Base-by-base conservation (phyloP, 1,284 basidiomycete genomes). In the Ceratobasidium sp. region DNA sequence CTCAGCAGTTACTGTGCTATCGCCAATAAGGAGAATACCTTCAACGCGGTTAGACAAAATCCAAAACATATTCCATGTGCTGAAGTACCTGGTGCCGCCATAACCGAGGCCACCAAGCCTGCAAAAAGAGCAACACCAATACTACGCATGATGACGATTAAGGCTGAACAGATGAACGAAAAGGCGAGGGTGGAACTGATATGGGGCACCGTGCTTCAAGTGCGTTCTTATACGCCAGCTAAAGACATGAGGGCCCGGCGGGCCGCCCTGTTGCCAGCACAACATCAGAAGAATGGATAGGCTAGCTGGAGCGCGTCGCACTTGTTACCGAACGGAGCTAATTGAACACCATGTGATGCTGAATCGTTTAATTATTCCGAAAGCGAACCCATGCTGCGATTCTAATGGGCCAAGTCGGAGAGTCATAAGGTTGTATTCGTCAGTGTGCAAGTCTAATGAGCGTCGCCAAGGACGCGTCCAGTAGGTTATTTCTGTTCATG, bases 1-100 rank as follows among this genome's bases (percentile, higher is more conserved):
- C 42, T 64, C 62, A 10, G 46, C 62, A 33, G 74, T 76, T 10
- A 76, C 64, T 28, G 74, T 67, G 42, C 74, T 76, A 23, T 76
- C 74, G 13, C 74, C 74, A 59, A 67, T 48, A 10, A 66, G 74
- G 38, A 76, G 44, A 28, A 67, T 76, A 2, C 64, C 64, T 76
- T 44, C 28, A 42, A 40, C 15, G 10, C n/a, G n/a, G n/a, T 71
- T 59, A 71, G 69, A 0, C 13, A 17, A 38, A 13, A 2, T 1
- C 57, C 33, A 61, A 61, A 4, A 13, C 57, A 40, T 61, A 40
- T 15, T 17, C 10, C 2, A n/a, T 17, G 20, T 44, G 42, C 69
- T 3, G n/a, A n/a, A n/a, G n/a, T 33, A 62, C 74, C 74, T 59
- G 74, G 74, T 2, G 64, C 64, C 10, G 74, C 74, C 50, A 76